Evolutionary conservation across 164 flowering plant species (phyloP).

Genomic region (Sextonia rubra): DNA sequence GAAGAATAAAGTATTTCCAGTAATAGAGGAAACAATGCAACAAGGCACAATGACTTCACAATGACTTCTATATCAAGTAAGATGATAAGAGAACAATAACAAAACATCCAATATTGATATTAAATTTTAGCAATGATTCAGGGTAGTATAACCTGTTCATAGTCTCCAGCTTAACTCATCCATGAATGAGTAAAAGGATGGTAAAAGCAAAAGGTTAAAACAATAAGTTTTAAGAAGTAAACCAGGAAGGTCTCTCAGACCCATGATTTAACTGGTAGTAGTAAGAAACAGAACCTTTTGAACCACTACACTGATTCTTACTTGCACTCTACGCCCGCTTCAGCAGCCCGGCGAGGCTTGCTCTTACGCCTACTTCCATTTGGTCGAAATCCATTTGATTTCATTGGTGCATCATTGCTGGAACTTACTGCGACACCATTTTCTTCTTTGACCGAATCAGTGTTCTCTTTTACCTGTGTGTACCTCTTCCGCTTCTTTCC

Average conservation of each 20-base stretch:
- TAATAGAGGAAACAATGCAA: not conserved
- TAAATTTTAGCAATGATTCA: slow-evolving; percentile 19
- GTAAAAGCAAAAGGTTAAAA: not conserved
- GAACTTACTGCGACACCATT: slow-evolving; percentile 36
- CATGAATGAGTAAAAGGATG: slow-evolving; percentile 13
- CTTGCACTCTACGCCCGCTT: slow-evolving; percentile 72
- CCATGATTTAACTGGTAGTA: not conserved
- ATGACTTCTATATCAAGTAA: slow-evolving; percentile 6
- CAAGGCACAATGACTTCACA: not conserved
- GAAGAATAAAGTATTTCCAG: not conserved
- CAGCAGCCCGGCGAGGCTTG: slow-evolving; percentile 83
- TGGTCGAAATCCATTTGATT: slow-evolving; percentile 55
- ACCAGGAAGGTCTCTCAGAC: not conserved
- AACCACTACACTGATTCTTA: slow-evolving; percentile 19
- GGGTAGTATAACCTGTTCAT: slow-evolving; percentile 17
- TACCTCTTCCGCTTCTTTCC: slow-evolving; percentile 55
- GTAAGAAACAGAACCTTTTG: not conserved
- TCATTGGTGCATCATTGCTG: slow-evolving; percentile 32
- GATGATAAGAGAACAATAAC: slow-evolving; percentile 7
- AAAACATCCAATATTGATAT: slow-evolving; percentile 14
- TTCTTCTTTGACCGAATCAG: slow-evolving; percentile 42
- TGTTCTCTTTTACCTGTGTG: slow-evolving; percentile 40
- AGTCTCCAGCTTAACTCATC: slow-evolving; percentile 23
- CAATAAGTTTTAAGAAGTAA: slow-evolving; percentile 1
- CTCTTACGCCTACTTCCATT: slow-evolving; percentile 66